Evolutionary conservation across 768 basidiomycete genomes (phyloP), one percentile per base, ranked within the genome.

Genomic region (Clitopilus hobsonii): DNA sequence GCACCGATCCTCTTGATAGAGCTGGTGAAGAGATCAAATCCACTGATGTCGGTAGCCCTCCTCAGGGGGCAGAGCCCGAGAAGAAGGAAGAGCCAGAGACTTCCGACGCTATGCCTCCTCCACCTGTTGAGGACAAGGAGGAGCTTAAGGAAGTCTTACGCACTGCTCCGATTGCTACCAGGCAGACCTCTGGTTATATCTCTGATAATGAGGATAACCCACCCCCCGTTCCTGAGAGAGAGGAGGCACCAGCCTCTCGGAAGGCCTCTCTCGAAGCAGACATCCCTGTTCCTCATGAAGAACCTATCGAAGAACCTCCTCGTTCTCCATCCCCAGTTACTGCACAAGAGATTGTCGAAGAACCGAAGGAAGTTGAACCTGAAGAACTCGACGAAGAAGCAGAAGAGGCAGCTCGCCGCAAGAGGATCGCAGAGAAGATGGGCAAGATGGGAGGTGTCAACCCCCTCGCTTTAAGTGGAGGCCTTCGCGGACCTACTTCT

Each of bases 391-490:
- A 82, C 41, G 52, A 69, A 24, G 81, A 77, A 49, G 79, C 81
- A 38, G 82, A 81, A 16, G 83, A 84, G 57, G 79, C 71, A 57
- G 70, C 76, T 1, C 78, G 82, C 29, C 76, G 78, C 38, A 77
- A 75, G 57, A 81, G 81, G 51, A 78, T 89, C 20, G 80, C 85
- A 22, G 85, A 83, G 78, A 80, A 59, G 70, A 78, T 71, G 74
- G 82, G 84, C 6, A 80, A 82, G 67, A 83, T 83, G 72, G 88
- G 86, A 14, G 88, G 81, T n/a, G 71, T 86, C 60, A 86, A 84
- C 60, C 79, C 84, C 1, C 71, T 83, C 38, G 69, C 68, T 0
- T 59, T 49, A 20, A 18, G 38, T n/a, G n/a, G 18, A 18, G 38
- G 38, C 41, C 16, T 18, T 18, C 8, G 30, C 8, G 30, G 16